Evolutionary conservation across 2,329 filamentous ascomycete species (phyloP), one percentile per base, ranked within the genome.

Genomic region (Tolypocladium cylindrosporum): DNA sequence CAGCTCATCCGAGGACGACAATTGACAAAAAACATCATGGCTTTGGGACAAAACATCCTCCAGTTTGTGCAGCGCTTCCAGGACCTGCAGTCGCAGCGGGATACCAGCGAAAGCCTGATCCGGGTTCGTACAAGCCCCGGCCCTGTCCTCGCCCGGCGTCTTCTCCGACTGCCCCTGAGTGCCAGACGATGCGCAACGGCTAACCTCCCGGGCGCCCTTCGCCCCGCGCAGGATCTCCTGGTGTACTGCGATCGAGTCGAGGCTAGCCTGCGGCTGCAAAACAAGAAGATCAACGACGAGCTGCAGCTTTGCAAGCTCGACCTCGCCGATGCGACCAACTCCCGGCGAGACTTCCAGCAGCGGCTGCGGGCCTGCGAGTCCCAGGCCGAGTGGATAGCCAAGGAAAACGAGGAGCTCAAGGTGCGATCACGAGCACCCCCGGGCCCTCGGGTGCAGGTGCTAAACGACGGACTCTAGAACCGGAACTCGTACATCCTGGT

Each of bases 401-500:
- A 67, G 19, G 71, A 77, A 61, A 75, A 75, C 60, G 71, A 77
- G 54, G 69, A 69, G 55, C 67, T 79, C 60, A 79, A 78, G 75
- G 80, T 82, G 55, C 56, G 59, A 60, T 55, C 2, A 19, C 31
- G 6, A 37, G 9, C 3, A 19, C 19, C 31, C 34, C 31, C 2
- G 3, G 48, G 9, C 13, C 2, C 57, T 40, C 41, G 43, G 36
- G 55, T 58, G 57, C 57, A 60, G 34, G 11, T 24, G 8, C 27
- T 51, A 14, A 57, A 36, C 19, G 31, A 19, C 41, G 53, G 48
- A 40, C 57, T 27, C 36, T 64, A 84, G 79, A 77, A 75, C 59
- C 75, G 72, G 55, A 85, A 85, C 68, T 76, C 79, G 45, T 87
- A 87, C 67, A 74, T 86, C 64, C 69, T 82, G 62, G 77, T 85